Evolutionary conservation across 202 grass and related monocot species (phyloP).

Genomic region (Saccharum hybrid): DNA sequence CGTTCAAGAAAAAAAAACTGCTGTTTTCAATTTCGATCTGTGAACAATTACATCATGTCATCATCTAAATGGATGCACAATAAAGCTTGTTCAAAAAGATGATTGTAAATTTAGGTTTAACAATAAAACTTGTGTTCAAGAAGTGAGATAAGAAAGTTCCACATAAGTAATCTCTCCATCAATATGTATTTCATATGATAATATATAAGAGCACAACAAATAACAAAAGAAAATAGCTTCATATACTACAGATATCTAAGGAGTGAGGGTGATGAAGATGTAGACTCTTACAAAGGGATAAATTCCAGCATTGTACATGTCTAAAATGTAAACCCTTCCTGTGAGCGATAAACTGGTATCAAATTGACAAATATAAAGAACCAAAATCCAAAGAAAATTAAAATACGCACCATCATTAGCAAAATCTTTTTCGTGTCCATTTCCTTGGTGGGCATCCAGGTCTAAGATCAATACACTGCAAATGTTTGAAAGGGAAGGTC

Average conservation of each 20-base stretch:
- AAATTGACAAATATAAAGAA: slow-evolving; percentile 38
- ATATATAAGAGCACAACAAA: slow-evolving; percentile 14
- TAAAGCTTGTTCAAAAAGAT: slow-evolving; percentile 12
- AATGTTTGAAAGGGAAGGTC: slow-evolving; percentile 30
- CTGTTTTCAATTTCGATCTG: slow-evolving; percentile 2
- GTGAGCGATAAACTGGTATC: slow-evolving; percentile 32
- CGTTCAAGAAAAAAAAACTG: neutral
- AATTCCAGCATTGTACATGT: slow-evolving; percentile 96
- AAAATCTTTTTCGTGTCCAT: slow-evolving; percentile 95
- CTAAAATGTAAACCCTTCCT: slow-evolving; percentile 92
- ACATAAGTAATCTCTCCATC: slow-evolving; percentile 4
- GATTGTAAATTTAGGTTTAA: neutral
- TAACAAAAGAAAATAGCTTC: neutral
- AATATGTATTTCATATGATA: slow-evolving; percentile 6
- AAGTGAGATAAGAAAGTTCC: neutral
- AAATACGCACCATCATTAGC: slow-evolving; percentile 65
- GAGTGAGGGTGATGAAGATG: neutral
- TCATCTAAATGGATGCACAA: neutral
- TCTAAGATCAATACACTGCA: slow-evolving; percentile 93
- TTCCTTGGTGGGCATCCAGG: slow-evolving; percentile 97
- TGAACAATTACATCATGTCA: neutral
- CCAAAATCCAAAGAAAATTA: slow-evolving; percentile 24
- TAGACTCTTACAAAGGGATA: slow-evolving; percentile 84
- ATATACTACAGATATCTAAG: neutral
- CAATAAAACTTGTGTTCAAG: neutral